A percentile compares a stretch with the other conserved stretches of the same genome.
These are phyloP conservation scores for Suillus lakei DNA, from an alignment of 768 basidiomycete genomes.

Conservation along the genomic window DNA sequence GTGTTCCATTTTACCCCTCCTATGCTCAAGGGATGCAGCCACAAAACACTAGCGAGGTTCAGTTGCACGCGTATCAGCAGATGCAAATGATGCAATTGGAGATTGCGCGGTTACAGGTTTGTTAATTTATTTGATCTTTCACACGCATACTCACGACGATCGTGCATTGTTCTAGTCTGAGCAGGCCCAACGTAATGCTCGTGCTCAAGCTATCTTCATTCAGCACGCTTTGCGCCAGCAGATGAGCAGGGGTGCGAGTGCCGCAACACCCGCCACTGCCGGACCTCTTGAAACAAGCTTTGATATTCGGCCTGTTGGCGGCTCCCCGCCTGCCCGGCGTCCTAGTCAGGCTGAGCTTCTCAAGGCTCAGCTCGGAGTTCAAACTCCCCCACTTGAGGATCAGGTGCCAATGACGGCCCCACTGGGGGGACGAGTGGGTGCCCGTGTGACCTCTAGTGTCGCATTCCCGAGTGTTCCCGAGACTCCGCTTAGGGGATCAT, in stretches of 20 bases:
- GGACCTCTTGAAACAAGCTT: slow-evolving; percentile 68
- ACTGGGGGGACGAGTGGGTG: slow-evolving; percentile 76
- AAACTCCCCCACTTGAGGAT: slow-evolving; percentile 46
- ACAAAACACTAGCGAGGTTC: slow-evolving; percentile 48
- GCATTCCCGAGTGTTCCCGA: slow-evolving; percentile 47
- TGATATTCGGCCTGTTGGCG: slow-evolving; percentile 61
- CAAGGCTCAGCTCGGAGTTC: slow-evolving; percentile 59
- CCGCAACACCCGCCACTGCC: slow-evolving; percentile 72
- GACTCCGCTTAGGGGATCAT: slow-evolving; percentile 41
- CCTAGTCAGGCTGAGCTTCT: slow-evolving; percentile 71
- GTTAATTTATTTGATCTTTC: slow-evolving; percentile 23
- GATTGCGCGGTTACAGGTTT: slow-evolving; percentile 79
- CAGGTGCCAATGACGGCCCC: slow-evolving; percentile 83
- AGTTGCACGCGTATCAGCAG: slow-evolving; percentile 66
- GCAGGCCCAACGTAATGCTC: slow-evolving; percentile 62
- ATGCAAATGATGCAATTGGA: slow-evolving; percentile 89
- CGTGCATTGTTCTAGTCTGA: slow-evolving; percentile 49
- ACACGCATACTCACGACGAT: slow-evolving; percentile 7
- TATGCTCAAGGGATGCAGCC: slow-evolving; percentile 44
- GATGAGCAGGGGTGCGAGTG: slow-evolving; percentile 51
- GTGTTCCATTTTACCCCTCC: slow-evolving; percentile 49
- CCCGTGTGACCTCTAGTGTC: slow-evolving; percentile 53
- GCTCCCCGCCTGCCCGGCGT: slow-evolving; percentile 67
- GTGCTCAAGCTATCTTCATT: slow-evolving; percentile 73
- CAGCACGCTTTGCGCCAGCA: slow-evolving; percentile 62